Evolutionary conservation across 2,329 filamentous ascomycete species (phyloP), one percentile per base, ranked within the genome.

Genomic region (Fusarium sp.): DNA sequence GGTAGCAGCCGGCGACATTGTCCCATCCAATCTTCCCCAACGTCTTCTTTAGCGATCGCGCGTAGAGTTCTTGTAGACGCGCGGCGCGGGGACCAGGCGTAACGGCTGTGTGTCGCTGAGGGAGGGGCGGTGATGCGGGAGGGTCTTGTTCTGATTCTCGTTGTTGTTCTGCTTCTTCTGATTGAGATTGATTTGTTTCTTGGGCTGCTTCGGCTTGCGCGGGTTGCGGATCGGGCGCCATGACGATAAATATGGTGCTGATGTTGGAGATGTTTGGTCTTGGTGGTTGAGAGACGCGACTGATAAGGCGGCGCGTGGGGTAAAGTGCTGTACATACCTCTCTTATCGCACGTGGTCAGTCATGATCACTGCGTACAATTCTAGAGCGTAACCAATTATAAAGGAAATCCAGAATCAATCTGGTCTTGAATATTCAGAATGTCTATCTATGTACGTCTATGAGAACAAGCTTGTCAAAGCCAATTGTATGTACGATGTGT

Each of bases 1-100:
- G 90, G 78, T 90, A 92, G 81, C 90, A 92, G 5, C 86, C 83
- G 5, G 86, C 86, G 74, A 91, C 87, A 78, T 89, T 89, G 54
- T 86, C 84, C 82, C 86, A 89, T 71, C 82, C 85, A 61, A 91
- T 83, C 77, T 88, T 86, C 72, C 79, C 82, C 36, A 91, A 84
- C 6, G 90, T 91, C 73, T 85, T 86, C 50, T 80, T 73, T 30
- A 91, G 85, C 33, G 86, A 85, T 64, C 83, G 81, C 60, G 83
- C 82, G 78, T 90, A 90, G 38, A 90, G 82, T 60, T 86, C 82
- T 58, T 86, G 85, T 65, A 91, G 85, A 48, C 87, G 85, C 33
- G 82, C 75, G 5, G 90, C 90, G 73, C 90, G 88, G 6, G 87
- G 87, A 51, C 90, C 90, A 0, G 89, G 88, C 1, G 85, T 82